Evolutionary conservation across 805 yeast species (phyloP), one percentile per base, ranked within the genome.

Genomic region (Wickerhamiella lipophila): DNA sequence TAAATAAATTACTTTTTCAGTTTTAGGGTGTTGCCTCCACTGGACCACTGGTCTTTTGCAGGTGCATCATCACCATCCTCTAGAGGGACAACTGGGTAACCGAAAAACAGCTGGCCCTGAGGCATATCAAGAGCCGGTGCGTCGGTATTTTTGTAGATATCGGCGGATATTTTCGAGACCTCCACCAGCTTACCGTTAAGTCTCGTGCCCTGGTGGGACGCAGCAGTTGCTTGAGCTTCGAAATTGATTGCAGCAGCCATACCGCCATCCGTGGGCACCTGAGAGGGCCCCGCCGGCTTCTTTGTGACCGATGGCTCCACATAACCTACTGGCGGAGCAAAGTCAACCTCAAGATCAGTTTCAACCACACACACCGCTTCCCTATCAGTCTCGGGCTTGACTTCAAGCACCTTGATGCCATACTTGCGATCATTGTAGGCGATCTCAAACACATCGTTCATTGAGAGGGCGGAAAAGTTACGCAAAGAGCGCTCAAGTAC

Each of bases 311-410:
- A 87, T 1, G 96, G 96, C 61, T 89, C 97, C 16, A 84, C 95
- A 62, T 92, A 92, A 0, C 99, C 99, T 4, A 89, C 95, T 0
- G 99, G 99, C 2, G 98, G 95, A 1, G 96, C 97, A 69, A 92
- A 92, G 61, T 92, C 99, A 0, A 96, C 94, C 51, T 85, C 95
- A 53, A 92, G 71, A 68, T 92, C 98, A 0, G 98, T 92, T 62
- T 92, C 99, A 23, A 92, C 85, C 4, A 92, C 96, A 70, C 96
- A 89, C 12, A 89, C 81, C 51, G 95, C 83, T 29, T 74, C 68
- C 6, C 69, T 67, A 6, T 64, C 57, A 1, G 77, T 71, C 47
- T 81, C 83, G 0, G 97, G 97, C 58, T 84, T 84, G 23, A 78
- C 84, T 58, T 92, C 96, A 42, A 89, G 68, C 16, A 92, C 88